Evolutionary conservation across 1,284 basidiomycete species (phyloP).

Genomic region (Puccinia triticina): DNA sequence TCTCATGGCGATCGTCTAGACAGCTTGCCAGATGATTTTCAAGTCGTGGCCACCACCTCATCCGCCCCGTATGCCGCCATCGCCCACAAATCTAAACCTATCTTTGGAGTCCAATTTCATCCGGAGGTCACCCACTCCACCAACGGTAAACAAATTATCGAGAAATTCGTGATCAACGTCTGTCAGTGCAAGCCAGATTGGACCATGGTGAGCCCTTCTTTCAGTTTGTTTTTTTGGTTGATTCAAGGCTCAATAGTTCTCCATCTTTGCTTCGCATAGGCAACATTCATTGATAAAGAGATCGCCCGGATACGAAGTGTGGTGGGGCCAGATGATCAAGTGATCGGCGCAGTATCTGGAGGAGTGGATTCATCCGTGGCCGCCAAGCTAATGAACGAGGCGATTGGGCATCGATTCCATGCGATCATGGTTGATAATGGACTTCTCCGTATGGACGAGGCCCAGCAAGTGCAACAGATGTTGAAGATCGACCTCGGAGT

Average conservation of each 20-base stretch:
- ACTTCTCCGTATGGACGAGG: slow-evolving; percentile 89
- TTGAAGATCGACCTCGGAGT: slow-evolving; percentile 90
- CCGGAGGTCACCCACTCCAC: slow-evolving; percentile 96
- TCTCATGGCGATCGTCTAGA: slow-evolving; percentile 96
- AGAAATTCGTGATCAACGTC: slow-evolving; percentile 80
- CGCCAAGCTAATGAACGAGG: slow-evolving; percentile 99
- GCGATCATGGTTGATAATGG: slow-evolving; percentile 99
- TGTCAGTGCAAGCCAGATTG: slow-evolving; percentile 82
- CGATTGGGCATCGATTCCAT: slow-evolving; percentile 98
- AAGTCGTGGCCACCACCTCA: slow-evolving; percentile 81
- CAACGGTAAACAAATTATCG: slow-evolving; percentile 87
- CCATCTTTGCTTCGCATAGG: slow-evolving; percentile 64
- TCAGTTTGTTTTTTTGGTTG: not conserved
- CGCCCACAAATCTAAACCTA: slow-evolving; percentile 82
- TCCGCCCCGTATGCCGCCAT: slow-evolving; percentile 92
- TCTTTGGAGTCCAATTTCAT: slow-evolving; percentile 99
- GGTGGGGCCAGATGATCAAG: slow-evolving; percentile 89
- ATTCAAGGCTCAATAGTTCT: not conserved
- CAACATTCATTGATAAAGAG: slow-evolving; percentile 98
- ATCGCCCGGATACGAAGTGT: slow-evolving; percentile 91
- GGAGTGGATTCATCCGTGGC: slow-evolving; percentile 98
- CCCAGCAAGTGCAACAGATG: slow-evolving; percentile 91
- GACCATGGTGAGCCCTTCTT: slow-evolving; percentile 80
- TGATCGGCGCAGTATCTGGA: slow-evolving; percentile 96
- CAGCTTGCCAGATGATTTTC: slow-evolving; percentile 78